Conservation (phyloP, 202 grass and related monocot genomes). For the Carex sylvatica region DNA sequence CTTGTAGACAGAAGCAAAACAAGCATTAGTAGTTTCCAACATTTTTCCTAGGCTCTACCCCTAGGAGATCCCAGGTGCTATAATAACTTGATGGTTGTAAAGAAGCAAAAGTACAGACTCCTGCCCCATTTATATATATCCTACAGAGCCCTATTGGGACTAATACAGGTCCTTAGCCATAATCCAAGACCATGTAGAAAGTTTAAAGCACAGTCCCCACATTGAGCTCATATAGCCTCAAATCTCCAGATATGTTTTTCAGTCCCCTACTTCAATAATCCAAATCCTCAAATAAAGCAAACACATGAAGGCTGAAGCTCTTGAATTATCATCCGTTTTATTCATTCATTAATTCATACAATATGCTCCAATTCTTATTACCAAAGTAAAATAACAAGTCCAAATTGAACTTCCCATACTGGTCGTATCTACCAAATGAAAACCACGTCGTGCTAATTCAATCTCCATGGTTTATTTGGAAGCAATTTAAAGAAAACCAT, state of each 20-base stretch:
- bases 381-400: background rate
- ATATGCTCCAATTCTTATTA: constrained; percentile 3
- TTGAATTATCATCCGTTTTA: background rate
- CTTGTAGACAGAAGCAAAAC: background rate
- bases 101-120: background rate
- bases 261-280: background rate
- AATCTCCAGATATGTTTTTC: background rate
- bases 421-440: background rate
- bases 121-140: background rate
- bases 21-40: background rate
- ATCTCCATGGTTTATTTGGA: background rate
- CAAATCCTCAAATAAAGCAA: background rate
- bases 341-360: background rate
- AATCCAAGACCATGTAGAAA: background rate
- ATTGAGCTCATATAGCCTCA: background rate
- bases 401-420: background rate
- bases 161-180: background rate
- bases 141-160: background rate
- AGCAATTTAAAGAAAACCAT: background rate
- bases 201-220: background rate
- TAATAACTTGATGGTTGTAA: background rate
- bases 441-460: background rate
- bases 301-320: background rate
- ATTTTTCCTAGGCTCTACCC: background rate
- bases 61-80: background rate